Conservation (phyloP, 495 filamentous ascomycete genomes). For the Jackrogersella multiformis region DNA sequence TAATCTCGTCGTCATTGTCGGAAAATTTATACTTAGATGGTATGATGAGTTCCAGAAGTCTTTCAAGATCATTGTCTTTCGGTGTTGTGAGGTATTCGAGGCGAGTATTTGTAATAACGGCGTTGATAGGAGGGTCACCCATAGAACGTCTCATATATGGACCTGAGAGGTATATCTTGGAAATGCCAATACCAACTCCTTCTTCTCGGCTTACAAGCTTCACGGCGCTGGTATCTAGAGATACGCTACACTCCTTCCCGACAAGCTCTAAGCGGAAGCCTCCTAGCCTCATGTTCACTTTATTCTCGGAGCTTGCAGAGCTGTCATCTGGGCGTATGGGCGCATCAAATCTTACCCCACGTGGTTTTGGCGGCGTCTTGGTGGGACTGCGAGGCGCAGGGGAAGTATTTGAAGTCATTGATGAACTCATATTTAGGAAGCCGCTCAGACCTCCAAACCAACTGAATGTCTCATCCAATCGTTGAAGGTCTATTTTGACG, state of each 20-base stretch:
- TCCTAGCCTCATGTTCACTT: slow-evolving; percentile 79
- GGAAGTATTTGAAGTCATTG: slow-evolving; percentile 77
- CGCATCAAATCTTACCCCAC: slow-evolving; percentile 79
- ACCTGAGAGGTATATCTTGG: slow-evolving; percentile 76
- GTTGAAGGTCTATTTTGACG: slow-evolving; percentile 78
- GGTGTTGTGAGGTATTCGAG: slow-evolving; percentile 79
- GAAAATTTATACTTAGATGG: slow-evolving; percentile 94
- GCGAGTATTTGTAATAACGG: slow-evolving; percentile 68
- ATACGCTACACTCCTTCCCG: slow-evolving; percentile 79
- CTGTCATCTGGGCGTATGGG: slow-evolving; percentile 58
- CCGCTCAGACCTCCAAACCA: slow-evolving; percentile 94
- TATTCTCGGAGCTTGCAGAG: slow-evolving; percentile 62
- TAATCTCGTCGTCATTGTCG: slow-evolving; percentile 85
- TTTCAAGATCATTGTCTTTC: slow-evolving; percentile 80
- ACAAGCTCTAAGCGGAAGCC: slow-evolving; percentile 76
- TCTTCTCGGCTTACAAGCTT: slow-evolving; percentile 79
- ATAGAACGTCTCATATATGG: slow-evolving; percentile 64
- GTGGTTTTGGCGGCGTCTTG: slow-evolving; percentile 52
- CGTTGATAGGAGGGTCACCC: slow-evolving; percentile 60
- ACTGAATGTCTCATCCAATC: slow-evolving; percentile 83
- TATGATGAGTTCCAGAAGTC: slow-evolving; percentile 84
- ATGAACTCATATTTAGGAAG: slow-evolving; percentile 86
- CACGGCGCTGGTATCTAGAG: slow-evolving; percentile 77
- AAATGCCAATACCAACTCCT: slow-evolving; percentile 73
- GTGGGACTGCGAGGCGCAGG: slow-evolving; percentile 53